Conservation (phyloP, 805 yeast genomes). For the Sugiyamaella valdiviana region DNA sequence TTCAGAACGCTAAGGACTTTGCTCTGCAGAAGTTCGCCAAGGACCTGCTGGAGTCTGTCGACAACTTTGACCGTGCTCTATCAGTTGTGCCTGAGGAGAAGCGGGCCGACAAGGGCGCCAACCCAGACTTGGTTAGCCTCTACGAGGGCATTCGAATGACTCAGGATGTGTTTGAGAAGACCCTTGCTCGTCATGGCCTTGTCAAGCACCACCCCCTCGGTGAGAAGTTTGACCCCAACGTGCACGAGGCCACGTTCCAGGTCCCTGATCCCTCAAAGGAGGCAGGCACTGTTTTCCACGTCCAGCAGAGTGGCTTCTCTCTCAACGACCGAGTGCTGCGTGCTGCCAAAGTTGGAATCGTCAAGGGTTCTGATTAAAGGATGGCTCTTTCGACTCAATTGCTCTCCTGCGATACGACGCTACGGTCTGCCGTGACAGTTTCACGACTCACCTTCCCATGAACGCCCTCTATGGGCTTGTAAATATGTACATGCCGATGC, state of each 20-base stretch:
- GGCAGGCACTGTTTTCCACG: conserved; percentile 88
- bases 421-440: background rate
- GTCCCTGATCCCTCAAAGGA: conserved; percentile 79
- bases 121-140: conserved; percentile 62
- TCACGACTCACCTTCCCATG: background rate
- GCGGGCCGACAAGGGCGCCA: conserved; percentile 37
- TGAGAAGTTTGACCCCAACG: conserved; percentile 82
- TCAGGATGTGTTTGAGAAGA: conserved; percentile 75
- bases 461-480: too few relatives aligned
- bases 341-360: conserved; percentile 95
- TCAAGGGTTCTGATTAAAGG: conserved; percentile 46
- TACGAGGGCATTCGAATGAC: conserved; percentile 91
- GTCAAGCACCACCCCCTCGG: conserved; percentile 76
- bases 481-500: conserved; percentile 8
- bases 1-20: conserved; percentile 80
- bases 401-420: background rate
- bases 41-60: conserved; percentile 83
- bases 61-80: conserved; percentile 83
- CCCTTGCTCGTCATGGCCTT: conserved; percentile 74
- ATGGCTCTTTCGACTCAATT: background rate
- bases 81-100: conserved; percentile 46
- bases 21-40: conserved; percentile 89
- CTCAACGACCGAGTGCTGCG: conserved; percentile 82
- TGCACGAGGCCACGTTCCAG: conserved; percentile 90
- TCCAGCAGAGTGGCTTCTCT: conserved; percentile 84